A percentile compares a stretch with the other conserved stretches of the same genome.
phyloP scores from a whole-genome alignment of 2,329 filamentous ascomycete genomes.

The Pseudogymnoascus sp. region DNA sequence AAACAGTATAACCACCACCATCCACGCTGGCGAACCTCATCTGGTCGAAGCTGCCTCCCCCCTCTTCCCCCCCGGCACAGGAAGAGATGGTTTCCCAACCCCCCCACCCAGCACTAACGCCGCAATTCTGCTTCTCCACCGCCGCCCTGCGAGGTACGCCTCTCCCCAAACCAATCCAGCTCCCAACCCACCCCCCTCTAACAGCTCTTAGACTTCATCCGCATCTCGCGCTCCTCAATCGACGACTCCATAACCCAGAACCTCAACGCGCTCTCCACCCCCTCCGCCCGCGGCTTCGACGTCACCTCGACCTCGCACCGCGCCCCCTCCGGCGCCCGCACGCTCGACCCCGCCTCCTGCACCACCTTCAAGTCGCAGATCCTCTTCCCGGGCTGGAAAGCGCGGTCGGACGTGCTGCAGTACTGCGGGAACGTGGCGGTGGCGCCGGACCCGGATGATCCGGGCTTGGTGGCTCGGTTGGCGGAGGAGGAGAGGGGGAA shows the following conservation, averaged over 20 bases:
- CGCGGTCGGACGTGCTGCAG: slow-evolving; percentile 70
- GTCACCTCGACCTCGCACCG: slow-evolving; percentile 65
- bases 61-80: background rate
- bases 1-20: background rate
- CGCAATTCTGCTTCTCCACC: slow-evolving; percentile 71
- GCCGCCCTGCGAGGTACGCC: slow-evolving; percentile 56
- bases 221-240: slow-evolving; percentile 71
- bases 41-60: slow-evolving; percentile 23
- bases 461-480: slow-evolving; percentile 61
- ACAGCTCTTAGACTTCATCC: slow-evolving; percentile 66
- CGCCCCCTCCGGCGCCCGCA: slow-evolving; percentile 41
- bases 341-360: slow-evolving; percentile 57
- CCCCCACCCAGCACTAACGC: slow-evolving; percentile 47
- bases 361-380: slow-evolving; percentile 64
- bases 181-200: background rate
- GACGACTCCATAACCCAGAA: slow-evolving; percentile 93
- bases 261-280: slow-evolving; percentile 79
- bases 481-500: slow-evolving; percentile 61
- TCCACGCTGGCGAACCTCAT: slow-evolving; percentile 25
- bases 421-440: slow-evolving; percentile 88
- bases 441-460: slow-evolving; percentile 78
- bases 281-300: slow-evolving; percentile 65
- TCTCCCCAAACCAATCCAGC: background rate
- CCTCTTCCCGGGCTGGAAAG: slow-evolving; percentile 83
- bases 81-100: slow-evolving; percentile 23